Base-by-base conservation (phyloP, 331 rosid genomes). In the Pyrus hybrid region DNA sequence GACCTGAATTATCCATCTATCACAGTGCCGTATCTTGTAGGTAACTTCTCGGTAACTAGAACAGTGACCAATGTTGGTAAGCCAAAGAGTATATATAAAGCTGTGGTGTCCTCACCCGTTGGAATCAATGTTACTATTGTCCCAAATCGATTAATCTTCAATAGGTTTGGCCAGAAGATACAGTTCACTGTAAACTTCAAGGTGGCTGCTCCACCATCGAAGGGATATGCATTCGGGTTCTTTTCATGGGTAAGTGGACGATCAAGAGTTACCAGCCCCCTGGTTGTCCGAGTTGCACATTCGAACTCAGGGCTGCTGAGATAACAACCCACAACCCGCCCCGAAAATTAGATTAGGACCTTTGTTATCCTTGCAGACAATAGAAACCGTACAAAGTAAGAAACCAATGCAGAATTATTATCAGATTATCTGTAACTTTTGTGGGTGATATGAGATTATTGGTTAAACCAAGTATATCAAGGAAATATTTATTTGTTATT, bases 1-100 rank as follows among this genome's bases (percentile, higher is more conserved):
- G 76, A 80, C 70, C 89, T 91, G 58, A 91, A 91, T 79, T 85
- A 88, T 86, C 93, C 96, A 37, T 91, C 96, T 45, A 85, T 91
- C 73, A 67, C 87, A 30, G 92, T 91, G 26, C 92, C 93, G 9
- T 81, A 84, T 83, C 96, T 88, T 63, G 76, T 84, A 76, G 88
- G 83, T 61, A 77, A 25, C 57, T 76, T 75, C 70, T 75, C 93
- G 17, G 88, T 87, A 23, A 84, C 89, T 21, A 80, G 93, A 74
- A 83, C 79, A 13, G 91, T 91, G 73, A 91, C 92, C 32, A 91
- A 91, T 70, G 93, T 91, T 60, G 93, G 96, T 75, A 67, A 13
- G 72, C 89, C 93, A 58, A 83, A 47, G 63, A 82, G 90, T 72
- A 71, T 83, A 53, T 91, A 91, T 63, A 66, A 53, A 74, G 89